A percentile compares a stretch with the other conserved stretches of the same genome.
Conservation (phyloP, 2,329 filamentous ascomycete species). For the Drechslerella stenobrocha region DNA sequence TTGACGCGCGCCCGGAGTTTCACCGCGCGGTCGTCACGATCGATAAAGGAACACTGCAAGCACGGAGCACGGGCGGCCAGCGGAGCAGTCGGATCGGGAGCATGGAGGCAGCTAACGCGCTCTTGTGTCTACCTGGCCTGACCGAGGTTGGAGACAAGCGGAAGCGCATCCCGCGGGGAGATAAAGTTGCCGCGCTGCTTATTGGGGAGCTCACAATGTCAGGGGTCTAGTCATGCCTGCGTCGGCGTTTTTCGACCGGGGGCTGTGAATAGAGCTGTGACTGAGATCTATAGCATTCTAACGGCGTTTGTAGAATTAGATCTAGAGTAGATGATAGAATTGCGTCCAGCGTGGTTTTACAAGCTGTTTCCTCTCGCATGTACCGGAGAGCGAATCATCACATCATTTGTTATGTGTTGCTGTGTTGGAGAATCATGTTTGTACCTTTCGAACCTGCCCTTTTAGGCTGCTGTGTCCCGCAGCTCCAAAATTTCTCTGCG, state of each 20-base stretch:
- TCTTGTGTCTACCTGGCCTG: slow-evolving; percentile 73
- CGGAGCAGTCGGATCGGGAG: slow-evolving; percentile 88
- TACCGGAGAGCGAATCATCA: no score
- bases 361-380: no score
- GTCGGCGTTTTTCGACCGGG: no score
- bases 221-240: slow-evolving; percentile 20
- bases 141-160: slow-evolving; percentile 70
- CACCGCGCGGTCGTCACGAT: slow-evolving; percentile 77
- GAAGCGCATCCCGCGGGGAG: slow-evolving; percentile 56
- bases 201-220: slow-evolving; percentile 64
- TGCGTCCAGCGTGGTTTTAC: no score
- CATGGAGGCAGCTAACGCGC: slow-evolving; percentile 81
- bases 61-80: slow-evolving; percentile 84
- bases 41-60: slow-evolving; percentile 66
- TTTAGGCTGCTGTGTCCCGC: slow-evolving; percentile 1
- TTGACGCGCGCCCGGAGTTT: slow-evolving; percentile 82
- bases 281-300: no score
- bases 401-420: slow-evolving; percentile 12
- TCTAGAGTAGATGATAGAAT: no score
- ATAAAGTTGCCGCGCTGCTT: slow-evolving; percentile 71
- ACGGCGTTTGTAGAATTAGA: no score
- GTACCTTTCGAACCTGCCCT: slow-evolving; percentile 5
- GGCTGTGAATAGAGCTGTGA: no score
- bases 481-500: slow-evolving; percentile 46
- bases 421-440: slow-evolving; percentile 26